phyloP scores from a whole-genome alignment of 2,329 filamentous ascomycete genomes.

The Trichophyton simii region DNA sequence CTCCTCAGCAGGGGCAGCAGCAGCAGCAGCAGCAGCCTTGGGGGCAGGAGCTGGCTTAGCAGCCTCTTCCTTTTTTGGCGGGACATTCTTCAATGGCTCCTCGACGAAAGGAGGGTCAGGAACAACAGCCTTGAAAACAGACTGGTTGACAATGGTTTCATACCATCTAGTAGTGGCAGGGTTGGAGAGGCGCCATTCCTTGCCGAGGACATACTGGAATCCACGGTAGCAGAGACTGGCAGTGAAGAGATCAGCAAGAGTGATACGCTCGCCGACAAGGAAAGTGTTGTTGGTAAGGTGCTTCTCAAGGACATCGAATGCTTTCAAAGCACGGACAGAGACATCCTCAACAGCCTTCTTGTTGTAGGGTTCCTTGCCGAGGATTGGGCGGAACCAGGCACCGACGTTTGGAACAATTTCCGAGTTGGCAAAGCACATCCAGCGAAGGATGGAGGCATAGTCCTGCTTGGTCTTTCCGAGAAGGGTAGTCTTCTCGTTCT shows the following conservation, averaged over 20 bases:
- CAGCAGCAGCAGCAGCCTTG: constrained; percentile 39
- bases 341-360: constrained; percentile 90
- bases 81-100: constrained; percentile 59
- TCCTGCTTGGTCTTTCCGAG: constrained; percentile 99
- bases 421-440: constrained; percentile 92
- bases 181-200: constrained; percentile 69
- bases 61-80: constrained; percentile 58
- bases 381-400: constrained; percentile 74
- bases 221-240: constrained; percentile 68
- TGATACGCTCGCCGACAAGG: constrained; percentile 95
- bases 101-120: constrained; percentile 68
- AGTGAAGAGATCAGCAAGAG: constrained; percentile 84
- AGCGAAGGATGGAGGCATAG: constrained; percentile 94
- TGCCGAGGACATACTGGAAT: constrained; percentile 91
- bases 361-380: constrained; percentile 79
- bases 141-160: constrained; percentile 83
- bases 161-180: constrained; percentile 89
- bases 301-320: constrained; percentile 62
- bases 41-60: constrained; percentile 49
- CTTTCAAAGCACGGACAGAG: constrained; percentile 55
- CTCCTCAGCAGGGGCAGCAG: constrained; percentile 29
- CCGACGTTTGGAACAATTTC: constrained; percentile 65
- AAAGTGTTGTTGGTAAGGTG: constrained; percentile 89
- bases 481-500: constrained; percentile 99
- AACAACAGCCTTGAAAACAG: constrained; percentile 72